phyloP scores from a whole-genome alignment of 2,329 filamentous ascomycete genomes.

The Penicillium psychrosexuale region DNA sequence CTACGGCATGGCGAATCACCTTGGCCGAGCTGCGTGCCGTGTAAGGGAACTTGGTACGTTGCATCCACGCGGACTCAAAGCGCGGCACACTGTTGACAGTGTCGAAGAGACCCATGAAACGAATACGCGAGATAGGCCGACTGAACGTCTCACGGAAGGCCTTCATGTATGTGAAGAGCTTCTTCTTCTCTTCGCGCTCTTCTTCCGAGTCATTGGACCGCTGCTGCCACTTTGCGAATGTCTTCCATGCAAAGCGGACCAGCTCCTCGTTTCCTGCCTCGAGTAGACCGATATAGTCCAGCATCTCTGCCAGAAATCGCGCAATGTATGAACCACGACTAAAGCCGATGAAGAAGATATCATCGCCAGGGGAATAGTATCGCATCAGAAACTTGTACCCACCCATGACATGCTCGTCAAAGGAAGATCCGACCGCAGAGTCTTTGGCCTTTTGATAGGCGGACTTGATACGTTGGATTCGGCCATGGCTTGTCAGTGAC shows the following conservation, averaged over 20 bases:
- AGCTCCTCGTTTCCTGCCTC: slow-evolving; percentile 82
- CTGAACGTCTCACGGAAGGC: slow-evolving; percentile 79
- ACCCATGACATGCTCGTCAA: slow-evolving; percentile 78
- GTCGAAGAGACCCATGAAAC: slow-evolving; percentile 76
- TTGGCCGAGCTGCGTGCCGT: slow-evolving; percentile 54
- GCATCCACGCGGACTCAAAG: slow-evolving; percentile 71
- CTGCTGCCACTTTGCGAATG: slow-evolving; percentile 44
- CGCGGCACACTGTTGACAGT: slow-evolving; percentile 76
- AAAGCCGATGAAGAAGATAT: slow-evolving; percentile 72
- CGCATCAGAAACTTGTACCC: slow-evolving; percentile 78
- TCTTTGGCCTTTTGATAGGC: slow-evolving; percentile 51
- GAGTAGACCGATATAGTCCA: slow-evolving; percentile 76
- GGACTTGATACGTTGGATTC: slow-evolving; percentile 53
- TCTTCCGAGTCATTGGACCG: slow-evolving; percentile 29
- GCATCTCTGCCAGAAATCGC: slow-evolving; percentile 76
- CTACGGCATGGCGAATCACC: slow-evolving; percentile 56
- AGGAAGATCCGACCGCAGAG: slow-evolving; percentile 74
- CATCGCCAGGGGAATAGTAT: slow-evolving; percentile 59
- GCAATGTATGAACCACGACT: slow-evolving; percentile 71
- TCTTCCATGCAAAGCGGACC: slow-evolving; percentile 76
- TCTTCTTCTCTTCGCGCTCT: slow-evolving; percentile 30
- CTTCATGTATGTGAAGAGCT: slow-evolving; percentile 72
- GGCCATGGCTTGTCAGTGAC: slow-evolving; percentile 34
- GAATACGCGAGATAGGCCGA: slow-evolving; percentile 68
- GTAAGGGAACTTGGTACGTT: slow-evolving; percentile 69